Evolutionary conservation across 2,329 filamentous ascomycete genomes (phyloP).

Genomic region (Diaporthe helianthi): DNA sequence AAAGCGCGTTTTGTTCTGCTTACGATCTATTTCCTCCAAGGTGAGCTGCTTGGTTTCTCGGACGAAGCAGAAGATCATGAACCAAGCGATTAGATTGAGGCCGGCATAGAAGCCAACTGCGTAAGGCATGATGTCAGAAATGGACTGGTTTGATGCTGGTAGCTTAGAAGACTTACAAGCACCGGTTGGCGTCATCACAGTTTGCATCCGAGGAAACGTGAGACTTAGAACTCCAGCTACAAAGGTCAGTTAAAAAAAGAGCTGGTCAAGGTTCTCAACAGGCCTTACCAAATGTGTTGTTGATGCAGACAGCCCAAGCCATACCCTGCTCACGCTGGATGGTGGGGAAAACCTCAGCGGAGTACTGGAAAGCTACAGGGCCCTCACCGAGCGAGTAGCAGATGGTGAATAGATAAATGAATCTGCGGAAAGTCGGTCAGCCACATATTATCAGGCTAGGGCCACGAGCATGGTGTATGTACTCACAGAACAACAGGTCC

Average conservation of each 20-base stretch:
- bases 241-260: slow-evolving; percentile 2
- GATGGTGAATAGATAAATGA: slow-evolving; percentile 66
- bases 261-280: background rate
- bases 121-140: slow-evolving; percentile 42
- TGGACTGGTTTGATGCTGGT: background rate
- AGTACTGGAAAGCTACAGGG: slow-evolving; percentile 72
- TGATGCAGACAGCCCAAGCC: slow-evolving; percentile 64
- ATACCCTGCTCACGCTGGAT: slow-evolving; percentile 76
- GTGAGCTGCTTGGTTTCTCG: slow-evolving; percentile 68
- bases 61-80: slow-evolving; percentile 63
- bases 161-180: slow-evolving; percentile 38
- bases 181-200: slow-evolving; percentile 43
- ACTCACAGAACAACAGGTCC: slow-evolving; percentile 57
- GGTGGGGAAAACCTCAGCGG: slow-evolving; percentile 73
- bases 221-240: slow-evolving; percentile 40
- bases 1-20: background rate
- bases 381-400: slow-evolving; percentile 72
- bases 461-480: too few relatives aligned
- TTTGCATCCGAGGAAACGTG: slow-evolving; percentile 40
- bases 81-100: slow-evolving; percentile 61
- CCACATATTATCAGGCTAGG: background rate
- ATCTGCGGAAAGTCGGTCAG: slow-evolving; percentile 39
- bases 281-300: slow-evolving; percentile 49
- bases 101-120: slow-evolving; percentile 63
- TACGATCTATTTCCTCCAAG: slow-evolving; percentile 62